Evolutionary conservation across 1,139 yeast species (phyloP), one percentile per base, ranked within the genome.

Genomic region (Blastobotrys capitulatus): DNA sequence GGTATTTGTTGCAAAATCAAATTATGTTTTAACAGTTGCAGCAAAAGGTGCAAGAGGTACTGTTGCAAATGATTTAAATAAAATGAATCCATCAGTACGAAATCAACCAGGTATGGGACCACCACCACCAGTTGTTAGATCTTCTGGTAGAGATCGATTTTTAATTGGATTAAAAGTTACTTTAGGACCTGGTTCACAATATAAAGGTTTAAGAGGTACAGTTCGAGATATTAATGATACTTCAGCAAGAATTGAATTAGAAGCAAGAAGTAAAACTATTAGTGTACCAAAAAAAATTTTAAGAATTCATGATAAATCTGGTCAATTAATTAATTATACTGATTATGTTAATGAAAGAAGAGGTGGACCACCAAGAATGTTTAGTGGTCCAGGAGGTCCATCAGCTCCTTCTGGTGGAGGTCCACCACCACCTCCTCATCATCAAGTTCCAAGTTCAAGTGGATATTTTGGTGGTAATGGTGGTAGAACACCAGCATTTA

Each of bases 221-320:
- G 89, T 94, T 38, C 86, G 86, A 55, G 97, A 92, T 64, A 87
- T 96, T 13, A 94, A 89, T 59, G 98, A 95, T 54, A 84, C 83
- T 19, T 79, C 77, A 60, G 97, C 97, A 2, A 79, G 97, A 54
- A 86, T 92, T 44, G 99, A 92, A 69, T 77, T 92, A 57, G 97
- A 92, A 67, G 86, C 97, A 36, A 90, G 89, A 61, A 83, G 84
- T 62, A 94, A 92, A 66, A 86, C 84, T 54, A 82, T 90, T 55
- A 88, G 92, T 55, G 89, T 92, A 37, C 83, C 81, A 59, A 90
- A 90, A 63, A 77, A 79, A 37, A 86, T 82, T 63, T 76, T 92
- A 60, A 77, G 85, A 57, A 87, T 89, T 54, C 77, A 82, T 59
- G 76, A 80, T 45, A 83, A 84, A 45, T 84, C 78, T 60, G 75